These are phyloP conservation scores for Blastomyces gilchristii DNA, from an alignment of 2,329 filamentous ascomycete species.

Conservation along the genomic window DNA sequence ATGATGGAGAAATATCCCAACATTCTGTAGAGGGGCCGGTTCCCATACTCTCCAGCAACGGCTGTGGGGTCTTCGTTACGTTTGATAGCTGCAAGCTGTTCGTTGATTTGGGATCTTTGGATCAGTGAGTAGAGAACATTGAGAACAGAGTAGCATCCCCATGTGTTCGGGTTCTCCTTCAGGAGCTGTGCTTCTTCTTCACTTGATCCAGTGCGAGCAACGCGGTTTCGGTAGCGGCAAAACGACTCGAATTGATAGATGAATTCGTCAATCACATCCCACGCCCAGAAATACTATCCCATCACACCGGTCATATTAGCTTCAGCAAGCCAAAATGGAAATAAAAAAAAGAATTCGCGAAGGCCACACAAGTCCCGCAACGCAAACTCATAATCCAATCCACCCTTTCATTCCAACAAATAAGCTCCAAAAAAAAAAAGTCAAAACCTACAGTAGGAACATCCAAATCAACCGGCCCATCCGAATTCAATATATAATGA, in stretches of 20 bases:
- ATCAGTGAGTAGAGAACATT: slow-evolving; percentile 99
- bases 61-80: slow-evolving; percentile 78
- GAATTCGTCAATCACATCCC: slow-evolving; percentile 99
- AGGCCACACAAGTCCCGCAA: neutral
- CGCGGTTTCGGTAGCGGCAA: slow-evolving; percentile 88
- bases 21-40: slow-evolving; percentile 92
- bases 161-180: slow-evolving; percentile 94
- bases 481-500: slow-evolving; percentile 98
- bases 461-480: slow-evolving; percentile 95
- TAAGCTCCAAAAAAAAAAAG: neutral
- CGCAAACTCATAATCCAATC: neutral
- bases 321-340: neutral
- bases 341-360: neutral
- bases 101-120: slow-evolving; percentile 93
- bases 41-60: slow-evolving; percentile 91
- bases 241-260: slow-evolving; percentile 99
- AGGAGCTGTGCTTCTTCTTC: slow-evolving; percentile 87
- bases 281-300: slow-evolving; percentile 91
- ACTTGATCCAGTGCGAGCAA: slow-evolving; percentile 70
- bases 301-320: slow-evolving; percentile 8
- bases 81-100: slow-evolving; percentile 92
- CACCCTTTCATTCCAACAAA: neutral
- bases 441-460: slow-evolving; percentile 70
- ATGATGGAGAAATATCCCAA: slow-evolving; percentile 99
- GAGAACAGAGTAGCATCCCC: slow-evolving; percentile 98